phyloP scores from a whole-genome alignment of 2,329 filamentous ascomycete genomes.

The Cylindrodendrum hubeiense region DNA sequence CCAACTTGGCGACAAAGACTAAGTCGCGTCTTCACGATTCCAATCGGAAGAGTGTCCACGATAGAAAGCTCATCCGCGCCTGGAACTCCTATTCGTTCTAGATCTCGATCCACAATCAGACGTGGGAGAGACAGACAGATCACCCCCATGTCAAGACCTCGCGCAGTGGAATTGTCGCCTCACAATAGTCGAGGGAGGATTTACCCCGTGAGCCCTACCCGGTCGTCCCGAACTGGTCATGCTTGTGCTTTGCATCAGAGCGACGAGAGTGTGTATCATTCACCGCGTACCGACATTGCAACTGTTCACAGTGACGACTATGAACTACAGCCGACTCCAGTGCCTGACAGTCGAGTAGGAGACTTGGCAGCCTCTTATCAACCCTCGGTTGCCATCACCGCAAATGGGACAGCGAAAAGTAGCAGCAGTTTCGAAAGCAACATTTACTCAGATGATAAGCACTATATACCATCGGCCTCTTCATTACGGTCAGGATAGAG shows the following conservation, averaged over 20 bases:
- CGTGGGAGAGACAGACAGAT: neutral
- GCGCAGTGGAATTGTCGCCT: neutral
- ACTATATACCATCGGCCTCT: constrained; percentile 35
- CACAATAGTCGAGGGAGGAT: neutral
- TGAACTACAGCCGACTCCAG: constrained; percentile 26
- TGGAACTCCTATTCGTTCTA: constrained; percentile 23
- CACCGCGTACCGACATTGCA: constrained; percentile 46
- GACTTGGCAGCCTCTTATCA: neutral
- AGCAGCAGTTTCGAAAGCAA: constrained; percentile 10
- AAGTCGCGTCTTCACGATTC: constrained; percentile 43
- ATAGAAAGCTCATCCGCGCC: constrained; percentile 46
- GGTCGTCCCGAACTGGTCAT: neutral
- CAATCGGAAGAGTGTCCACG: constrained; percentile 51
- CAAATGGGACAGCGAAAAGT: neutral
- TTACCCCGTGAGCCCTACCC: neutral
- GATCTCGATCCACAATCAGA: neutral
- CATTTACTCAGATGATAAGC: constrained; percentile 19
- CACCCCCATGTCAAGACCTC: neutral
- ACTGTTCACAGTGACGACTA: constrained; percentile 55
- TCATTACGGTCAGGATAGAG: constrained; percentile 29
- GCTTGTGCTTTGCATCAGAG: neutral
- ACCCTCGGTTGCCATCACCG: neutral
- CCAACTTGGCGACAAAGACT: constrained; percentile 46
- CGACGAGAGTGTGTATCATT: constrained; percentile 26
- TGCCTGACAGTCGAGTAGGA: neutral